These are phyloP conservation scores for Penicillium turbatum DNA, from an alignment of 495 filamentous ascomycete genomes.

Conservation along the genomic window DNA sequence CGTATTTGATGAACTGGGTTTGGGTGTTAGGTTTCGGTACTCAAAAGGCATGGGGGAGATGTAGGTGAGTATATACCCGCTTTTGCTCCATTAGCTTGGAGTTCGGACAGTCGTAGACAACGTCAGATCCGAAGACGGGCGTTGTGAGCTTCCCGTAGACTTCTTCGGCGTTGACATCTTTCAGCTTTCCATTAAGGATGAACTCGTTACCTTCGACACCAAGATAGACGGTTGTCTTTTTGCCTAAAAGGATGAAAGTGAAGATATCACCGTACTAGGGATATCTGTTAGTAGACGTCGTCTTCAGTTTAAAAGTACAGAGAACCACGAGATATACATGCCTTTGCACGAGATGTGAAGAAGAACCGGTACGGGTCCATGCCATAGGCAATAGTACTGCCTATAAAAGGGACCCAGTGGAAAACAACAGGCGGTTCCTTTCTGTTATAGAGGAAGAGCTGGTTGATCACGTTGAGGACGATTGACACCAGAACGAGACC, in stretches of 20 bases:
- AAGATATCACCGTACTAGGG: constrained; percentile 72
- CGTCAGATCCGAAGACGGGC: constrained; percentile 80
- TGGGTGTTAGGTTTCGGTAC: background rate
- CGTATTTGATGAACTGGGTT: constrained; percentile 76
- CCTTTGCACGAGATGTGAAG: constrained; percentile 63
- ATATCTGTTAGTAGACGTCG: constrained; percentile 1
- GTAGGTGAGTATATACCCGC: constrained; percentile 38
- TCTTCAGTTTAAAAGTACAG: background rate
- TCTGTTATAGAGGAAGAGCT: constrained; percentile 65
- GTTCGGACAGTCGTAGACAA: constrained; percentile 86
- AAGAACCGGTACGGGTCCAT: constrained; percentile 83
- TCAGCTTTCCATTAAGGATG: constrained; percentile 79
- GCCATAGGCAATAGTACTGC: constrained; percentile 75
- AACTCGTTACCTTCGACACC: constrained; percentile 81
- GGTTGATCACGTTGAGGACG: constrained; percentile 61
- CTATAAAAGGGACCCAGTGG: constrained; percentile 76
- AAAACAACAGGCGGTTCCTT: constrained; percentile 79
- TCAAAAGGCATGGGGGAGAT: too few species aligned
- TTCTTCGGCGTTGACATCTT: constrained; percentile 77
- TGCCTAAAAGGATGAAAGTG: constrained; percentile 72
- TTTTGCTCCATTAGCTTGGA: constrained; percentile 83
- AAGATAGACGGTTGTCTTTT: constrained; percentile 70
- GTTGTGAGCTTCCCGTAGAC: constrained; percentile 78
- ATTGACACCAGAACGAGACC: constrained; percentile 44
- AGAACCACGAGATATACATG: constrained; percentile 27